These are phyloP conservation scores for Penicillium parvum DNA, from an alignment of 495 filamentous ascomycete genomes.

Conservation along the genomic window DNA sequence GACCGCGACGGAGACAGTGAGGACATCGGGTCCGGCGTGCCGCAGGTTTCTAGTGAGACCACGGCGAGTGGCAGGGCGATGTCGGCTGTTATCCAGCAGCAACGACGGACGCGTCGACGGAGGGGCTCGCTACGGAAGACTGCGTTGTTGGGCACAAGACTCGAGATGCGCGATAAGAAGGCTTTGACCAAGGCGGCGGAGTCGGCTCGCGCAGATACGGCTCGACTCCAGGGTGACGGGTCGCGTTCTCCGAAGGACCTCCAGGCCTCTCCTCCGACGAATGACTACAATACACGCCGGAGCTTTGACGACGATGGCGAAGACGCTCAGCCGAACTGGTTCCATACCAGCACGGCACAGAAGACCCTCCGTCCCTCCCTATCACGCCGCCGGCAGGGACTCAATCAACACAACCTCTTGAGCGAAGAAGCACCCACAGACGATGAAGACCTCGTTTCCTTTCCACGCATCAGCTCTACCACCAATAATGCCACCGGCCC, in stretches of 20 bases:
- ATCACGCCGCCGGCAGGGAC: conserved; percentile 23
- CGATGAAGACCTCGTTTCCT: conserved; percentile 68
- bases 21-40: conserved; percentile 29
- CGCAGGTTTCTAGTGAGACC: conserved; percentile 9
- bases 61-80: conserved; percentile 45
- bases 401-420: conserved; percentile 51
- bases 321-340: conserved; percentile 22
- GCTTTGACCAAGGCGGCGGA: conserved; percentile 26
- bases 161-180: conserved; percentile 48
- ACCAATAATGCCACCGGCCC: conserved; percentile 14
- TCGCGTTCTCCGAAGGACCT: conserved; percentile 13
- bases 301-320: conserved; percentile 20
- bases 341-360: conserved; percentile 21
- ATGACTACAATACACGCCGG: conserved; percentile 14
- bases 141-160: conserved; percentile 66
- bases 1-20: conserved; percentile 37
- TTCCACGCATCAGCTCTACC: conserved; percentile 37
- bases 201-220: too few relatives aligned
- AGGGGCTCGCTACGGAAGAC: conserved; percentile 77
- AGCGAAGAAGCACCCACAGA: conserved; percentile 71
- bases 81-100: conserved; percentile 55
- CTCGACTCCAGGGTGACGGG: conserved; percentile 10
- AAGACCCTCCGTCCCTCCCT: conserved; percentile 19
- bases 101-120: conserved; percentile 66
- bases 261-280: conserved; percentile 15